Base-by-base conservation (phyloP, 2,329 filamentous ascomycete species). In the Aspergillus sojae region DNA sequence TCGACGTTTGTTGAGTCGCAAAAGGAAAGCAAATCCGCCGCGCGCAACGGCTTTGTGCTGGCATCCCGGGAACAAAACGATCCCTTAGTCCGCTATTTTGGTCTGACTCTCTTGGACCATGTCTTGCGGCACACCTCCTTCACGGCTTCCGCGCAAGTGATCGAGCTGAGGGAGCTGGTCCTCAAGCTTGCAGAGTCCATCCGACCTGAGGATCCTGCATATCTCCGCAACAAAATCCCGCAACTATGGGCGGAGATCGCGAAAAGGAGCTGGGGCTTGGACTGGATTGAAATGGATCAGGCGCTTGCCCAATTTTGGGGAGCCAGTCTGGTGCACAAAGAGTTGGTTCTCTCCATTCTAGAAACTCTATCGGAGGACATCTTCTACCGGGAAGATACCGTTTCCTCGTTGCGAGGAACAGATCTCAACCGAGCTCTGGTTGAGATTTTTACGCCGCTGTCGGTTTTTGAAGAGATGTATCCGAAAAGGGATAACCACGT, bases 281-380 rank as follows among this genome's bases (percentile, higher is more conserved):
- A 95, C 65, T 99, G 96, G 95, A 89, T 91, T 82, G 89, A 96
- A 74, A 97, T 99, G 94, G 96, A 99, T 76, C 81, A 88, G 67
- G 85, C 91, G 73, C 85, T 99, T 61, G 87, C 94, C 52, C 86
- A 88, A 71, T 84, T 98, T 23, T 99, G 95, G 95, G 81, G 83
- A 30, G 82, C 78, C 16, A 82, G 81, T 60, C 75, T 86, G 39
- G 83, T 85, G 54, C 89, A 93, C 76, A 95, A 96, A 78, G 91
- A 95, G 75, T 86, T 98, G 61, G 94, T 97, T 36, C 85, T 99
- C 39, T 91, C 90, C 64, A 87, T 98, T 52, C 84, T 99, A 57
- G 95, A 98, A 80, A 94, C 91, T 21, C 84, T 99, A 39, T 96
- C 94, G 3, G 95, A 98, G 70, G 95, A 98, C 76, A 88, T 97